Conservation (phyloP, 2,329 filamentous ascomycete genomes). For the Magnaporthiopsis incrustans region DNA sequence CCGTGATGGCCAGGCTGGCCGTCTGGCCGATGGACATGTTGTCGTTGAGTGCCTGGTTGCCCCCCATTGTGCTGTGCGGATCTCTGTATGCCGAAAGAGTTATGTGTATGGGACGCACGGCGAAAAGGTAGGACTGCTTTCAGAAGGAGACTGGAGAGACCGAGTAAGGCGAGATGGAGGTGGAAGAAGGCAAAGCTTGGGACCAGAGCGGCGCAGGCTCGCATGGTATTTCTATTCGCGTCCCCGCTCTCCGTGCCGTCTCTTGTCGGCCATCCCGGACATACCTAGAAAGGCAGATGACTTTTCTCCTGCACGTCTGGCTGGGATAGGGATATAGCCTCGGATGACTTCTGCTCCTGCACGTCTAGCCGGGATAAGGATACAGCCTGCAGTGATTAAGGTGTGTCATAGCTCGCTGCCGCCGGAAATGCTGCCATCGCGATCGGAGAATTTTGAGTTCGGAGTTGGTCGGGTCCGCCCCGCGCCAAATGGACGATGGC, state of each 20-base stretch:
- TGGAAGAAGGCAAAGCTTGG: background rate
- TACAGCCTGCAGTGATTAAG: too few species aligned
- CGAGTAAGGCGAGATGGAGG: background rate
- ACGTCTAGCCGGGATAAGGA: background rate
- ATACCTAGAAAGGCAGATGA: background rate
- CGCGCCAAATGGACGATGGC: too few species aligned
- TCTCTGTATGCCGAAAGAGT: too few species aligned
- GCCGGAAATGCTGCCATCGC: too few species aligned
- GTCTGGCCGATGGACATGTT: slow-evolving; percentile 36
- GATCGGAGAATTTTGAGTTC: too few species aligned
- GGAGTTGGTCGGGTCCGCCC: too few species aligned
- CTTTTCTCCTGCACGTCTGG: background rate
- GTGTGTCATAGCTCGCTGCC: too few species aligned
- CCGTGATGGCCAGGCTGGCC: slow-evolving; percentile 22
- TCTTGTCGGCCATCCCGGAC: background rate
- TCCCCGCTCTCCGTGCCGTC: too few species aligned
- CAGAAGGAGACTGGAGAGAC: background rate
- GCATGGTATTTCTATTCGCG: background rate
- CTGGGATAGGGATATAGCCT: background rate
- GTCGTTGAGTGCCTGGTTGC: slow-evolving; percentile 37
- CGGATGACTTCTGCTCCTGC: background rate
- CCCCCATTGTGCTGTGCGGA: background rate
- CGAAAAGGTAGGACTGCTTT: background rate
- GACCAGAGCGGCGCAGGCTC: background rate
- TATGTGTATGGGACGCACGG: background rate